These are phyloP conservation scores for Hymenoscyphus salicellus DNA, from an alignment of 2,329 filamentous ascomycete genomes.

Conservation along the genomic window DNA sequence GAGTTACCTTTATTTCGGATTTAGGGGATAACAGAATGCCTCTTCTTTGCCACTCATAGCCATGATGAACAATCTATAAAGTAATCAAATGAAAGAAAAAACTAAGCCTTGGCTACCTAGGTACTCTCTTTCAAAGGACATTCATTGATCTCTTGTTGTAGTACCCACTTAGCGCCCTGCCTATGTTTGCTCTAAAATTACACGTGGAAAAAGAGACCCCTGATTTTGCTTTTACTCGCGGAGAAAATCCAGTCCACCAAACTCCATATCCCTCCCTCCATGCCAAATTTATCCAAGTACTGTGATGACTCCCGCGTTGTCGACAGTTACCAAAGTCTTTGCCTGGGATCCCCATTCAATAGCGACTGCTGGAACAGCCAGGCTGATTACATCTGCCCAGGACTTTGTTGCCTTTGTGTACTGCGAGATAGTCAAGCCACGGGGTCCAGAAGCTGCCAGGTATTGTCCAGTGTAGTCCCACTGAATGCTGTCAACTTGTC, in stretches of 20 bases:
- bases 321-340: constrained; percentile 71
- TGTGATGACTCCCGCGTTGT: constrained; percentile 70
- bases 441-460: constrained; percentile 75
- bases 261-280: constrained; percentile 37
- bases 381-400: constrained; percentile 83
- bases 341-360: constrained; percentile 76
- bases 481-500: constrained; percentile 68
- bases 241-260: constrained; percentile 22
- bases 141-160: neutral
- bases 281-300: constrained; percentile 54
- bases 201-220: constrained; percentile 25
- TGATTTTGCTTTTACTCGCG: constrained; percentile 26
- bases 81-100: no score
- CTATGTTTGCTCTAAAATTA: constrained; percentile 27
- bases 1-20: neutral
- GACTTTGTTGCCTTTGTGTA: constrained; percentile 83
- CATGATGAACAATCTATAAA: neutral
- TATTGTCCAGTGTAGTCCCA: constrained; percentile 98
- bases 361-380: constrained; percentile 68
- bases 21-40: neutral
- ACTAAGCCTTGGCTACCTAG: neutral
- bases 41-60: neutral
- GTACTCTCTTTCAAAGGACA: neutral
- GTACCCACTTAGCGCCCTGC: neutral
- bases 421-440: constrained; percentile 82